Base-by-base conservation (phyloP, 1,139 yeast genomes). In the Trichomonascaceae sp. region DNA sequence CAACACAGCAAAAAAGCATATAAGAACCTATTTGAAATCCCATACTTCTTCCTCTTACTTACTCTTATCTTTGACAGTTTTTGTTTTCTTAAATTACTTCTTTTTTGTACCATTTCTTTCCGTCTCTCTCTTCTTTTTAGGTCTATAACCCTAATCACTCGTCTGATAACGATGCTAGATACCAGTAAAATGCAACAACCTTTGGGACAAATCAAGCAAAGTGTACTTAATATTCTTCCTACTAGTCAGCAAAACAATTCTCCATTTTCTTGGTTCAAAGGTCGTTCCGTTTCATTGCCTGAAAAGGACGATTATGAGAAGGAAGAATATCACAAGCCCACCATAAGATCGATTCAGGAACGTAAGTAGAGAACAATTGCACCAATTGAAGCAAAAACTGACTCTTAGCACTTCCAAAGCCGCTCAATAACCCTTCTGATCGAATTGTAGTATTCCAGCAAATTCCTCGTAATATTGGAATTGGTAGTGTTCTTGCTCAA, bases 401-500 rank as follows among this genome's bases (percentile, higher is more conserved):
- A 36, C 17, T 9, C 6, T 36, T 15, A 36, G 41, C 41, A 5
- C 8, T 17, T 17, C 49, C 20, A 30, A 13, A 32, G 18, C 20
- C 15, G 3, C 2, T 7, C 7, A 18, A 15, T 12, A 22, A 12
- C 5, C 49, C 38, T 9, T 46, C 49, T 18, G 51, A 45, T 13
- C 41, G 53, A 18, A 20, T 45, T n/a, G 50, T 54, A 3, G 32
- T 38, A n/a, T 46, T 54, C 24, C 27, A 41, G 1, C 36, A 20
- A 8, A 27, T 80, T 17, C 77, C 80, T 0, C 59, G 60, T 0
- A 62, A 66, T 30, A 72, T 76, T 5, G 83, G 87, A 7, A 60
- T 83, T 5, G 74, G 73, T 30, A 73, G 81, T 39, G 67, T 86
- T 12, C 61, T 87, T 17, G 68, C 82, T 1, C 87, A 83, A 58